Percentiles rank a stretch among this genome's conserved stretches.
These are phyloP conservation scores for Niveomyces coronatus DNA, from an alignment of 2,329 filamentous ascomycete species.

Conservation along the genomic window DNA sequence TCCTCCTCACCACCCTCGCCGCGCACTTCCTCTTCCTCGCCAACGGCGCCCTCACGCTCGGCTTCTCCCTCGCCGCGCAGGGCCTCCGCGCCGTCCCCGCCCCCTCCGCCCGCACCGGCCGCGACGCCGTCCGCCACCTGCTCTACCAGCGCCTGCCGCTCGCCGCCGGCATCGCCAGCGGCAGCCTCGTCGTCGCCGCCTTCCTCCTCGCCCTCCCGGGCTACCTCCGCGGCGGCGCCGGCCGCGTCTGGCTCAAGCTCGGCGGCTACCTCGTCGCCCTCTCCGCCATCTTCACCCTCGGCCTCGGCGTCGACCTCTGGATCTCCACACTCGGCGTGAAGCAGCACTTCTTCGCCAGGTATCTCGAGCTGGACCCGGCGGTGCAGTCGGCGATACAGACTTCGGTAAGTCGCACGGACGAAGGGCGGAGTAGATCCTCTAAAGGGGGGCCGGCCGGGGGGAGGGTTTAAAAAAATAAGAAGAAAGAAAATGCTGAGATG, in stretches of 20 bases:
- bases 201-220: constrained; percentile 62
- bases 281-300: constrained; percentile 52
- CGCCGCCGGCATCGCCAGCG: constrained; percentile 61
- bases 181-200: constrained; percentile 58
- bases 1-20: constrained; percentile 38
- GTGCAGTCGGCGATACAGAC: constrained; percentile 62
- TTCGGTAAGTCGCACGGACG: constrained; percentile 38
- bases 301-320: constrained; percentile 60
- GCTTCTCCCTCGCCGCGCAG: constrained; percentile 43
- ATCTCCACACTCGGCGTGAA: constrained; percentile 61
- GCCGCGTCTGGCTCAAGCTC: constrained; percentile 59
- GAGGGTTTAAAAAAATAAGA: not conserved
- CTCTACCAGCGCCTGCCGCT: constrained; percentile 45
- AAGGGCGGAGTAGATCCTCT: too few relatives aligned
- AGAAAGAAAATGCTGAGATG: constrained; percentile 9
- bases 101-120: constrained; percentile 32
- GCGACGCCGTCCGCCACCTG: constrained; percentile 39
- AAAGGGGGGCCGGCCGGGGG: too few relatives aligned
- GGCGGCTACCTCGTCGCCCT: constrained; percentile 55
- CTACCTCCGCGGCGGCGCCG: constrained; percentile 55
- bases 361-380: constrained; percentile 42
- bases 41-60: constrained; percentile 44
- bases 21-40: constrained; percentile 41
- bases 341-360: constrained; percentile 50
- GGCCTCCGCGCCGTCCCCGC: constrained; percentile 27